phyloP scores from a whole-genome alignment of 352 stramenopile species.

The Phytophthora lateralis region DNA sequence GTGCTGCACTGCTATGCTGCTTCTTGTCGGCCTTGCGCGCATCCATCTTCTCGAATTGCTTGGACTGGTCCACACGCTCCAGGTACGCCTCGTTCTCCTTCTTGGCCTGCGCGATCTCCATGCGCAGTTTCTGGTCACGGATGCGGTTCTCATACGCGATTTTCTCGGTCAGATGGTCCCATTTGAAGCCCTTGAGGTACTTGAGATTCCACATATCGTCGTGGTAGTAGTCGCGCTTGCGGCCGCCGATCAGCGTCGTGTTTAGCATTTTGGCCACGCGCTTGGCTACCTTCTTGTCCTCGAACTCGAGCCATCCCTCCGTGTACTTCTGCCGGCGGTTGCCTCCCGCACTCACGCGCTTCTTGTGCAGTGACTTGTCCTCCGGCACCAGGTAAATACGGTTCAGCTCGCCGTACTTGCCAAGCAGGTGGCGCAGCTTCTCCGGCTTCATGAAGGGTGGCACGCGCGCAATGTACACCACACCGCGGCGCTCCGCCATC shows the following conservation, averaged over 20 bases:
- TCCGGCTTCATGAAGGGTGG: conserved; percentile 97
- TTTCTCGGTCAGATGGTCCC: conserved; percentile 98
- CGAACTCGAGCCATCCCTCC: conserved; percentile 99
- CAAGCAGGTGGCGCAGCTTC: conserved; percentile 94
- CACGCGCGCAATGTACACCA: conserved; percentile 95
- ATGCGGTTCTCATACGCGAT: conserved; percentile 92
- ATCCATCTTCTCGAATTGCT: conserved; percentile 87
- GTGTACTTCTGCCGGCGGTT: conserved; percentile 92
- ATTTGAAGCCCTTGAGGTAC: conserved; percentile 99
- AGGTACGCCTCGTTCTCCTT: conserved; percentile 90
- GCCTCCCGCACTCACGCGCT: conserved; percentile 86
- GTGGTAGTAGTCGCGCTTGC: conserved; percentile 96
- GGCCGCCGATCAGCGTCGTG: conserved; percentile 91
- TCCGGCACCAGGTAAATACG: conserved; percentile 97
- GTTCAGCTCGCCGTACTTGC: conserved; percentile 93
- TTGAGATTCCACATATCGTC: conserved; percentile 99
- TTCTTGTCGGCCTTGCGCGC: conserved; percentile 67
- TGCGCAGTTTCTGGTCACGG: conserved; percentile 83
- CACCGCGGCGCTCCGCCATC: conserved; percentile 50
- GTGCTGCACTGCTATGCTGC: conserved; percentile 8
- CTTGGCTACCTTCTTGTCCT: conserved; percentile 97
- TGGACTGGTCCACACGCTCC: conserved; percentile 87
- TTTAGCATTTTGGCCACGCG: conserved; percentile 94
- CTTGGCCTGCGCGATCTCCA: conserved; percentile 87
- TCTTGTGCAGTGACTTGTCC: conserved; percentile 93